Conservation (phyloP, 2,329 filamentous ascomycete species). For the Epichloe aotearoae region DNA sequence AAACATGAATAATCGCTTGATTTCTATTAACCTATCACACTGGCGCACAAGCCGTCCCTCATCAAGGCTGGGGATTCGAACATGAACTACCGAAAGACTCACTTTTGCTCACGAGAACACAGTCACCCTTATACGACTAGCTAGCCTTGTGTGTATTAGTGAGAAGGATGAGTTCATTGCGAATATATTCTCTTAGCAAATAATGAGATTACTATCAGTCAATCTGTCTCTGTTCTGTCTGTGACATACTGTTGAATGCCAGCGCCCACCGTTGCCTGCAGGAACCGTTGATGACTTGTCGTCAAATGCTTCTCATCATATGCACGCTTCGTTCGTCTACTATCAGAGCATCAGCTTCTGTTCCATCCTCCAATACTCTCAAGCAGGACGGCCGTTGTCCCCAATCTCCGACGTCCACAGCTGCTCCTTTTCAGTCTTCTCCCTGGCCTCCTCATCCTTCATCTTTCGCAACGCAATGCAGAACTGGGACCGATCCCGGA, state of each 20-base stretch:
- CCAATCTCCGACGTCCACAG: too few species aligned
- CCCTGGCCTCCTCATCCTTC: conserved; percentile 34
- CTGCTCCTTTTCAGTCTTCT: conserved; percentile 12
- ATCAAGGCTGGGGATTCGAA: neutral
- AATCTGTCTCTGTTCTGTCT: neutral
- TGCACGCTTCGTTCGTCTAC: neutral
- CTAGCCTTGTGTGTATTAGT: neutral
- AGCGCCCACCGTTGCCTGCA: neutral
- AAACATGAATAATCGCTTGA: neutral
- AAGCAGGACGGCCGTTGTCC: neutral
- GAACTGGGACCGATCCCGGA: conserved; percentile 46
- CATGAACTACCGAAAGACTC: neutral
- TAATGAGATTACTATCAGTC: neutral
- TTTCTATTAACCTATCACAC: neutral
- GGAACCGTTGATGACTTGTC: neutral
- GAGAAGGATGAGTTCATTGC: neutral
- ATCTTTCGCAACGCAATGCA: conserved; percentile 44
- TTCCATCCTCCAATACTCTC: neutral
- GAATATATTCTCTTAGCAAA: neutral
- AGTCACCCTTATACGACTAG: neutral
- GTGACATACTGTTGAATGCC: neutral
- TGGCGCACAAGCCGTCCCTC: neutral
- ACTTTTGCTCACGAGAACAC: neutral
- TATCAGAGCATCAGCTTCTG: neutral
- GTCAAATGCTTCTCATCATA: neutral